These are phyloP conservation scores for Gryganskiella cystojenkinii DNA, from an alignment of 192 early-diverging fungal genomes.

Conservation along the genomic window DNA sequence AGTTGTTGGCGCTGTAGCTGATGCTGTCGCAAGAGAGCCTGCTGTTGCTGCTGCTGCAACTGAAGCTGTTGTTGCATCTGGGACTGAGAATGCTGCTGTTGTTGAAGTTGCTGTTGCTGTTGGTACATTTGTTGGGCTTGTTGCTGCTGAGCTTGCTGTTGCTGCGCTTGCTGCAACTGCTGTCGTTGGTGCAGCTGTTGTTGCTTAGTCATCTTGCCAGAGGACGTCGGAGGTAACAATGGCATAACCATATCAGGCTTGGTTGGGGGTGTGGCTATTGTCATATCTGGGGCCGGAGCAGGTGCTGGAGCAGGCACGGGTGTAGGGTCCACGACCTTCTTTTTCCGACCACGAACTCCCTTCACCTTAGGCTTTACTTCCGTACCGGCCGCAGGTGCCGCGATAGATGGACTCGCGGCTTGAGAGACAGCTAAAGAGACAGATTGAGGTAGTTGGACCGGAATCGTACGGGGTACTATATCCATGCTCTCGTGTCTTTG, in stretches of 20 bases:
- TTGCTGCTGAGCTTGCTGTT: constrained; percentile 10
- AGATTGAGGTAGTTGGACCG: constrained; percentile 10
- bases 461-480: background rate
- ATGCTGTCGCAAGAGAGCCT: constrained; percentile 10
- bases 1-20: constrained; percentile 18
- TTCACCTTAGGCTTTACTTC: constrained; percentile 26
- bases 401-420: background rate
- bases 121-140: too few species aligned
- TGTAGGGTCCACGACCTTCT: constrained; percentile 21
- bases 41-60: constrained; percentile 23
- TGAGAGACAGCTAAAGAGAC: constrained; percentile 3
- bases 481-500: constrained; percentile 18
- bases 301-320: constrained; percentile 8
- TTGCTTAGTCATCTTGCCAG: constrained; percentile 25
- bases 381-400: background rate
- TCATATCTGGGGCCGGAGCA: constrained; percentile 12
- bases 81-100: constrained; percentile 12
- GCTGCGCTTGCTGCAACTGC: constrained; percentile 27
- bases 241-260: constrained; percentile 13
- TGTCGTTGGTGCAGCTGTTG: constrained; percentile 24
- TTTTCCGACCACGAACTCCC: constrained; percentile 42
- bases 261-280: constrained; percentile 6
- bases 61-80: constrained; percentile 14
- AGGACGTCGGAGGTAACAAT: constrained; percentile 13
- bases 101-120: constrained; percentile 28